phyloP scores from a whole-genome alignment of 2,329 filamentous ascomycete genomes.

The Chrysosphaeria jannelii region DNA sequence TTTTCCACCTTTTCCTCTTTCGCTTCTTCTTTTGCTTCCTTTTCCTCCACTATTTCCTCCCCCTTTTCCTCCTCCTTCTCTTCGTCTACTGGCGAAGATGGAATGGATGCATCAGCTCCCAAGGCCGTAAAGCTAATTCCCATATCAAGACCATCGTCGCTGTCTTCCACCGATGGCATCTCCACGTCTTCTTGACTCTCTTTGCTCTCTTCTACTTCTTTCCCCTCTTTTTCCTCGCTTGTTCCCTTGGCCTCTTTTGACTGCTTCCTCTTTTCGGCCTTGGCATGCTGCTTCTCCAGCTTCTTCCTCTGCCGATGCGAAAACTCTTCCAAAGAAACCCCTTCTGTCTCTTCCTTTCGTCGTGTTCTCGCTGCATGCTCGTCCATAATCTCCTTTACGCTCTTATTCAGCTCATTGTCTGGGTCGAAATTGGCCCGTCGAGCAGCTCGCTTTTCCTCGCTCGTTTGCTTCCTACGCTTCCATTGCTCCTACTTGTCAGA shows the following conservation, averaged over 20 bases:
- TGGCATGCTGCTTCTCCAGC: conserved; percentile 19
- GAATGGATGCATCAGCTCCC: conserved; percentile 10
- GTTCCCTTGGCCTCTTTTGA: conserved; percentile 13
- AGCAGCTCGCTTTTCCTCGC: conserved; percentile 40
- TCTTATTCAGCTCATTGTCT: conserved; percentile 49
- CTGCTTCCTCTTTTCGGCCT: conserved; percentile 17
- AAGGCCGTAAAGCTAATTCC: conserved; percentile 17
- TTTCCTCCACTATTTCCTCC: not conserved
- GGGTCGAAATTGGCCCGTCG: conserved; percentile 53
- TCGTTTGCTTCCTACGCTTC: conserved; percentile 85
- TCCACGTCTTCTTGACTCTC: conserved; percentile 1
- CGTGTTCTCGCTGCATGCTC: conserved; percentile 41
- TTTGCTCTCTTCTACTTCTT: conserved; percentile 1
- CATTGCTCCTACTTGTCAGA: conserved; percentile 43
- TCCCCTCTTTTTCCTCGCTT: conserved; percentile 1
- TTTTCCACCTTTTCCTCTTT: not conserved
- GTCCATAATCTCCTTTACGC: conserved; percentile 76
- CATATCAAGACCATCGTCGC: conserved; percentile 19
- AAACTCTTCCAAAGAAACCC: conserved; percentile 5
- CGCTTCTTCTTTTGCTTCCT: not conserved
- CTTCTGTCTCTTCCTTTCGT: conserved; percentile 23
- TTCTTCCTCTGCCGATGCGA: conserved; percentile 19
- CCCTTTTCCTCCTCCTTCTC: not conserved
- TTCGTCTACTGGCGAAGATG: conserved; percentile 7
- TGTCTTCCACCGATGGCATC: too few relatives aligned